Base-by-base conservation (phyloP, 2,329 filamentous ascomycete genomes). In the Neopestalotiopsis rosae region DNA sequence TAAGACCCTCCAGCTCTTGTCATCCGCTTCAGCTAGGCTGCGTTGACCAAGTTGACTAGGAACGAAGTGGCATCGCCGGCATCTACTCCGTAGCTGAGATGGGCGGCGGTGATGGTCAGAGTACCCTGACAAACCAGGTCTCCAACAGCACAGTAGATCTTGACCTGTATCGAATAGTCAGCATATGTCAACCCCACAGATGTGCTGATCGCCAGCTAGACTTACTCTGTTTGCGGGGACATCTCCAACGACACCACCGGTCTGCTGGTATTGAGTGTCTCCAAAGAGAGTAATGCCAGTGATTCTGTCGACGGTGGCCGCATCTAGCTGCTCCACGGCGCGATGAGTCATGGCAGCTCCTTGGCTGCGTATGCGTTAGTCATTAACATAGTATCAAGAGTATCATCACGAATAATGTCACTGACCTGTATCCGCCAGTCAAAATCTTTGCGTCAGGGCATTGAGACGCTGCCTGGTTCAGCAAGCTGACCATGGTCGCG, bases 101-200 rank as follows among this genome's bases (percentile, higher is more conserved):
- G 83, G 12, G 81, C 72, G 2, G 76, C 77, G 45, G 81, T 71
- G 13, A 81, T 76, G 69, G 81, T 76, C 45, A 80, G 72, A 0
- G 82, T 82, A 59, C 85, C 82, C 6, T 74, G 67, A 68, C 86
- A 88, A 13, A 89, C 85, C 14, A 82, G 77, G 72, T 88, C 86
- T 0, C 83, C 85, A 6, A 13, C n/a, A 2, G 64, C 64, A 28
- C 64, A 66, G 49, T 66, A 66, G 49, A 66, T 66, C 64, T 66
- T 66, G 64, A 65, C 57, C 57, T 59, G 13, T 17, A 56, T 56
- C 13, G 6, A 17, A 17, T 20, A 24, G 49, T 56, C 17, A 56
- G 49, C 20, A 10, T 38, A 10, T 56, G 49, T 56, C 49, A 7
- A 24, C 49, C 17, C 17, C 17, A 24, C 49, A 24, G 5, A 56